Evolutionary conservation across 176 grass and related monocot species (phyloP), one percentile per base, ranked within the genome.

Genomic region (Oryza australiensis): DNA sequence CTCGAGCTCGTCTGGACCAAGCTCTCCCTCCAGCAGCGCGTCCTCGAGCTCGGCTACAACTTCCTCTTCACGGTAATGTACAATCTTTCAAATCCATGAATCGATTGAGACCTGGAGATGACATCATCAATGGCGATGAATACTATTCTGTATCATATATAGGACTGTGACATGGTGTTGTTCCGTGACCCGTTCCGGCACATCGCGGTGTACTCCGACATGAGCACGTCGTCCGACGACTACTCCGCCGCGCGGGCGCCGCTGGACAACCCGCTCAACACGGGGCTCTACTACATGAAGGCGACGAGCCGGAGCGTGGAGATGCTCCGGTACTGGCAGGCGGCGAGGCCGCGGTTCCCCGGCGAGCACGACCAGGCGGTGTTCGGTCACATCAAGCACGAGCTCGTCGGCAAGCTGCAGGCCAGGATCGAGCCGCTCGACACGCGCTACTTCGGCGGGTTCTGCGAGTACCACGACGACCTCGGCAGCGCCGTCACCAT

Each of bases 41-140:
- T 97, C 38, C 82, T 97, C 0, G 74, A 92, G 76, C 82, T 94
- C 0, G 91, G 94, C 16, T 97, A 97, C 87, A 94, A 65, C 76
- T 92, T 90, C 40, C 46, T 97, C 28, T 94, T 88, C 79, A 90
- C 89, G 75, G 94, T 93, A 82, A 46, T 37, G 35, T 37, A 35
- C 7, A 38, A 34, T 5, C 33, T 4, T 4, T 34, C 33, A 34
- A 5, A 34, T 5, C 33, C 33, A 34, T 29, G 29, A 26, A 62
- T 62, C 55, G 6, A 30, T 35, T 18, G 3, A 10, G 14, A 14
- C 18, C 13, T 49, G 46, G 46, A 49, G 13, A 16, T 46, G 30
- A 11, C 7, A 9, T 46, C 64, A 9, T 67, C 15, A 28, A 32
- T 22, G 9, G 20, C 16, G 20, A 38, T 41, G 5, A 35, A 3